A percentile compares a stretch with the other conserved stretches of the same genome.
These are phyloP conservation scores for Tylopilus sp. DNA, from an alignment of 768 basidiomycete genomes.

Conservation along the genomic window DNA sequence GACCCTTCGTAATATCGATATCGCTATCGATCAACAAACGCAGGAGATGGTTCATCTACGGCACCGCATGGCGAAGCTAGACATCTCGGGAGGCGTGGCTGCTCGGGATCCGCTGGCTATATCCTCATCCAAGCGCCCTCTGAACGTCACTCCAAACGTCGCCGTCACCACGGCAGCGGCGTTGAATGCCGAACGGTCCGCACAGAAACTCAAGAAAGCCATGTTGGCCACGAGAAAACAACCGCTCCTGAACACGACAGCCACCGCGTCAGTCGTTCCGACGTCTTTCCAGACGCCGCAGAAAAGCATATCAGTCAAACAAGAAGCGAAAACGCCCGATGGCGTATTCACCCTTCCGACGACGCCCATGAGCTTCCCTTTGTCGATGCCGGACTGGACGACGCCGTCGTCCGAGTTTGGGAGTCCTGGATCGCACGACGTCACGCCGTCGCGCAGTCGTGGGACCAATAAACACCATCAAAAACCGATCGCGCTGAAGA, in stretches of 20 bases:
- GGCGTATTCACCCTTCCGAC: slow-evolving; percentile 9
- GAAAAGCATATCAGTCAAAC: slow-evolving; percentile 17
- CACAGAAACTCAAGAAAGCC: slow-evolving; percentile 64
- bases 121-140: slow-evolving; percentile 36
- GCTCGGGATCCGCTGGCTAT: slow-evolving; percentile 43
- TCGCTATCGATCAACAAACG: slow-evolving; percentile 61
- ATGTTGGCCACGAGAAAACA: slow-evolving; percentile 57
- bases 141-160: slow-evolving; percentile 57
- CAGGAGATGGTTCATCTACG: slow-evolving; percentile 51
- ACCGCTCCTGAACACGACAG: slow-evolving; percentile 65
- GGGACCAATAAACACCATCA: slow-evolving; percentile 32
- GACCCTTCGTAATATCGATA: slow-evolving; percentile 81
- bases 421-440: slow-evolving; percentile 9
- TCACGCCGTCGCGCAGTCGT: slow-evolving; percentile 24
- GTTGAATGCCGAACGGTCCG: slow-evolving; percentile 75
- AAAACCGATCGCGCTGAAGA: slow-evolving; percentile 34
- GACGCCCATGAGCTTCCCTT: slow-evolving; percentile 24
- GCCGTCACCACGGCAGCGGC: slow-evolving; percentile 78
- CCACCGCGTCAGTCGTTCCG: slow-evolving; percentile 19
- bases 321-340: slow-evolving; percentile 1
- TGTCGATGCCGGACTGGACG: slow-evolving; percentile 21
- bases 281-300: slow-evolving; percentile 30
- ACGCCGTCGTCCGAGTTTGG: slow-evolving; percentile 17
- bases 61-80: slow-evolving; percentile 50
- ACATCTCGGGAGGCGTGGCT: slow-evolving; percentile 30